Evolutionary conservation across 208 protist species (phyloP), one percentile per base, ranked within the genome.

Genomic region (Acanthamoeba royreba): DNA sequence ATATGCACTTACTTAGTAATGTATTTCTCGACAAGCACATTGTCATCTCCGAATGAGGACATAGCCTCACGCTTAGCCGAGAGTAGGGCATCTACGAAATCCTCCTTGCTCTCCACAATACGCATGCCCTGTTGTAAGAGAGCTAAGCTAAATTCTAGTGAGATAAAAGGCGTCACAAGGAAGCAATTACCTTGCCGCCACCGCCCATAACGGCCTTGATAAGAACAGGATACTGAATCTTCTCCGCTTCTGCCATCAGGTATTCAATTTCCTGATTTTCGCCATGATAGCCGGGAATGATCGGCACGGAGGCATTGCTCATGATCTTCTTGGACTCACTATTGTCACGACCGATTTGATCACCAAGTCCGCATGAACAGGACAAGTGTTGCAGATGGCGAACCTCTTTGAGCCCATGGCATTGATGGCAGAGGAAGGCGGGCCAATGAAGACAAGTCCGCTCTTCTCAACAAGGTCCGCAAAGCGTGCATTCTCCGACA

Each of bases 391-490:
- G 31, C 17, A 47, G 13, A 5, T 15, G 7, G 2, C n/a, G 31
- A 40, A 89, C 81, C 81, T 89, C 94, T 99, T 99, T 83, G 97
- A 97, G 35, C 98, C 99, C 99, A 99, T 99, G 47, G 96, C 94
- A 31, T 92, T 83, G 87, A 99, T 99, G 3, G 98, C 98, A 49
- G 95, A 69, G 9, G 98, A 93, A 19, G 97, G 97, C 4, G 99
- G 99, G n/a, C 99, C 99, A 69, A 99, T 97, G 85, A 98, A 99
- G 4, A 85, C 86, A 31, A 99, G 93, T 22, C 94, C 95, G 42
- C 79, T 94, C 3, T 97, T 88, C 55, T 96, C 93, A 4, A 97
- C 77, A 15, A 91, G 93, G 42, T 94, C 88, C n/a, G 95, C 94
- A 88, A 98, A 98, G 38, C 13, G 8, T 31, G 40, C 43, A 47